Base-by-base conservation (phyloP, 805 yeast genomes). In the Clavispora carvajalis region DNA sequence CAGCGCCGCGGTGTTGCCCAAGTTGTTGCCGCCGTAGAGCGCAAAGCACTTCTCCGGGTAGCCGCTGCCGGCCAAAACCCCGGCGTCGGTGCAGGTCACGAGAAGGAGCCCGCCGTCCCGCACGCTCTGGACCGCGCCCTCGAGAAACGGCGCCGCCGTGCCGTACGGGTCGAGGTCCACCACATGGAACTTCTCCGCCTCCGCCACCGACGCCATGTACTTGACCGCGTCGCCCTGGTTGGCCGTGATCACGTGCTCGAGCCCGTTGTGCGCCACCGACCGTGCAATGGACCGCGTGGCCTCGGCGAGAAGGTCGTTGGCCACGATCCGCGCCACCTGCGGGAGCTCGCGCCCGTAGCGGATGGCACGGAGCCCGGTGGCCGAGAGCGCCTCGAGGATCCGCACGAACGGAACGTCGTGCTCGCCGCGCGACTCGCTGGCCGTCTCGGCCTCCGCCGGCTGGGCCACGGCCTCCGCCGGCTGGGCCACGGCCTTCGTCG, bases 121-220 rank as follows among this genome's bases (percentile, higher is more conserved):
- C n/a, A 90, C 76, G 23, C 82, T 69, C 54, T 88, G 95, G 23
- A 93, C 69, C 0, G 98, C 97, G 23, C 93, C 79, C 59, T 93
- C 99, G 22, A 93, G 73, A 58, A 93, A 93, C 7, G 99, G 99
- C 0, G 96, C 79, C 0, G 96, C 99, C 0, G 97, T 84, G 22
- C 99, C 99, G 58, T 93, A 93, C 0, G 99, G 99, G 62, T 93
- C 99, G 38, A 93, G 72, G 63, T 93, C 99, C 43, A 93, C 79
- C 3, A 87, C 85, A 57, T 93, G 95, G 63, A 83, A 89, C 38
- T 69, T 68, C 19, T 66, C 71, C 13, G 55, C 62, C 36, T 65
- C 57, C 43, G 64, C 55, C 38, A 82, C 69, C 13, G 58, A 47
- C 6, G 59, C 57, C 95, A 93, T 87, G 55, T 75, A 79, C 30